Percentiles rank a stretch among this genome's conserved stretches.
These are phyloP conservation scores for Fusarium sp. DNA, from an alignment of 2,329 filamentous ascomycete species.

Conservation along the genomic window DNA sequence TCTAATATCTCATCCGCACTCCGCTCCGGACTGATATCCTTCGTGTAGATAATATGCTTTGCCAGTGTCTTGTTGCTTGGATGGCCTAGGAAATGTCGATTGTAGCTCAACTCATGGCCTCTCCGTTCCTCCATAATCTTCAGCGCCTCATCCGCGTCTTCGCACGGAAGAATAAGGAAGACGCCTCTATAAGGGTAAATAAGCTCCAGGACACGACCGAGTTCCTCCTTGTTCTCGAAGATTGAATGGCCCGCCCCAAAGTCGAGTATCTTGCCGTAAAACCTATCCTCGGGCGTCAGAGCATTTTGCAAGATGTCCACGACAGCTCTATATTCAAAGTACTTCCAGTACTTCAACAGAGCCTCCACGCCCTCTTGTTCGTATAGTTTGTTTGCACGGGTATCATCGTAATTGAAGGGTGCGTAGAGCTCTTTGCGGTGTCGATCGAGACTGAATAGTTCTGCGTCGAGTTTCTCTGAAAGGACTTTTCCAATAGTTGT, in stretches of 20 bases:
- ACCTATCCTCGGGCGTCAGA: accelerated
- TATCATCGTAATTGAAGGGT: accelerated
- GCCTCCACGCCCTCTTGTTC: neutral
- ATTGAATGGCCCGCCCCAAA: neutral
- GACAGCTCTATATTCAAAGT: neutral
- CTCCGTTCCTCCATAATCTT: neutral
- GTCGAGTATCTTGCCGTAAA: neutral
- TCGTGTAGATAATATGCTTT: neutral
- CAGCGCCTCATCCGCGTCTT: neutral
- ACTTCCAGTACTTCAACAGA: neutral
- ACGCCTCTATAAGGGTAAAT: neutral
- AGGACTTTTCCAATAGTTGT: neutral
- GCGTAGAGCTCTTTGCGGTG: neutral
- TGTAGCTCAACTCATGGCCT: neutral
- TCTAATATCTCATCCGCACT: neutral
- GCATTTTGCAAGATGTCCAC: neutral
- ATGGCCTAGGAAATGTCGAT: neutral
- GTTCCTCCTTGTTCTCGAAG: neutral
- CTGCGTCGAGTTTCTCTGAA: accelerated
- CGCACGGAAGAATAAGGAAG: neutral
- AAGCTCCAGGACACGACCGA: accelerated
- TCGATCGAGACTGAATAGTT: neutral
- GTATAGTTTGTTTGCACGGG: neutral
- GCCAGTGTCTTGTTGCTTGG: neutral
- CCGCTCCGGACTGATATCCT: accelerated